Conservation (phyloP, 192 early-diverging fungal species). For the Gonapodya prolifera region DNA sequence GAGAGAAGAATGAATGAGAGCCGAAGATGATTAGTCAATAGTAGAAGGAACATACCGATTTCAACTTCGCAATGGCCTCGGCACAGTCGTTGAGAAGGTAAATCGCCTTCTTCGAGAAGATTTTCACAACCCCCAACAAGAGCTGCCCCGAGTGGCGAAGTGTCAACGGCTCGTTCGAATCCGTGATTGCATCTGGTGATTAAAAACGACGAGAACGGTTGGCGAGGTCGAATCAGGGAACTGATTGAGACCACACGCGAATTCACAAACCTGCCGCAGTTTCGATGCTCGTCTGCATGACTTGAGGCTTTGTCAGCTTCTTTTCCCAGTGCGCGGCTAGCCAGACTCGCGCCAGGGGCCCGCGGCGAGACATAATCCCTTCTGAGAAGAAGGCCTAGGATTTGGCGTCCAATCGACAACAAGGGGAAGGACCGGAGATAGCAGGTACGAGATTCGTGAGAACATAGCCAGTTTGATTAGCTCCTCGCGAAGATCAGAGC, state of each 20-base stretch:
- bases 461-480: no score
- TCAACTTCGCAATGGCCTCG: slow-evolving; percentile 88
- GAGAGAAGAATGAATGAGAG: background rate
- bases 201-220: slow-evolving; percentile 7
- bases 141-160: slow-evolving; percentile 92
- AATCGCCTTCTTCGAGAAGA: slow-evolving; percentile 91
- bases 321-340: slow-evolving; percentile 94
- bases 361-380: slow-evolving; percentile 14
- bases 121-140: slow-evolving; percentile 83
- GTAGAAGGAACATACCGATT: slow-evolving; percentile 49
- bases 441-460: no score
- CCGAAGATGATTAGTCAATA: background rate
- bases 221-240: background rate
- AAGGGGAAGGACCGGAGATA: no score
- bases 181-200: slow-evolving; percentile 62
- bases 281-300: slow-evolving; percentile 85
- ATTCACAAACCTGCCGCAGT: slow-evolving; percentile 57
- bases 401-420: no score
- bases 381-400: background rate
- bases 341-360: slow-evolving; percentile 92
- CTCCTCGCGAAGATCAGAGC: no score
- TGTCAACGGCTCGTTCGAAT: slow-evolving; percentile 71
- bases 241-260: background rate
- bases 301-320: slow-evolving; percentile 90
- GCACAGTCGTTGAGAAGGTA: slow-evolving; percentile 97